Evolutionary conservation across 352 stramenopile genomes (phyloP), one percentile per base, ranked within the genome.

Genomic region (Globisporangium rhizosaccharum): DNA sequence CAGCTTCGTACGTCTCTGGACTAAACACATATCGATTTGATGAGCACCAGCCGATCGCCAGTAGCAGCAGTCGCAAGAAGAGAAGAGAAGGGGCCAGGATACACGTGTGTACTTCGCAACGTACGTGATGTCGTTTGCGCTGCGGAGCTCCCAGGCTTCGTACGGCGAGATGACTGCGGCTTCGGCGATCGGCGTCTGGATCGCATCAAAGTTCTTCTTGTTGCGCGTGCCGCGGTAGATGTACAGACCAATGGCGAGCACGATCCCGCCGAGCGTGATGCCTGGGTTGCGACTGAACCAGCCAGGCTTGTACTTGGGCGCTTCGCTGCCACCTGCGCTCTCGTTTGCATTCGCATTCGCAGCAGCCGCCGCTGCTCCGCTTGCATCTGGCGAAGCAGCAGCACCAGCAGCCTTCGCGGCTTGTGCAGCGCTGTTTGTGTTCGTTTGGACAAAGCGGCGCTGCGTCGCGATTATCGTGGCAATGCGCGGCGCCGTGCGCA

Each of bases 241-340:
- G 64, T 87, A 94, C 23, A 79, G 61, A 9, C 64, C 72, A 52
- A 92, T 94, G 20, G 68, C 71, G 11, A 91, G 49, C 51, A 92
- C 50, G 28, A 92, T 85, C 36, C 73, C 79, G 51, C 81, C 79
- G 41, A 94, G 67, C 47, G 82, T 85, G 53, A 90, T 63, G n/a
- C 82, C 85, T 1, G 85, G 85, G 56, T 94, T 89, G 67, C 85
- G 85, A 53, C 85, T 94, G 71, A 94, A 94, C 68, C 79, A 91
- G 28, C 85, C 85, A 42, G 84, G 84, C 61, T 90, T 89, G 71
- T 88, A 90, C 63, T 92, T 89, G 46, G 82, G 77, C 50, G 68
- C 56, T 56, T 67, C 65, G 9, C 41, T 36, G 30, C 28, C 60
- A 25, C 11, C 44, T 20, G 41, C 28, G 37, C 12, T 33, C 2